phyloP scores from a whole-genome alignment of 164 flowering plant genomes.

The Tinospora cordifolia region DNA sequence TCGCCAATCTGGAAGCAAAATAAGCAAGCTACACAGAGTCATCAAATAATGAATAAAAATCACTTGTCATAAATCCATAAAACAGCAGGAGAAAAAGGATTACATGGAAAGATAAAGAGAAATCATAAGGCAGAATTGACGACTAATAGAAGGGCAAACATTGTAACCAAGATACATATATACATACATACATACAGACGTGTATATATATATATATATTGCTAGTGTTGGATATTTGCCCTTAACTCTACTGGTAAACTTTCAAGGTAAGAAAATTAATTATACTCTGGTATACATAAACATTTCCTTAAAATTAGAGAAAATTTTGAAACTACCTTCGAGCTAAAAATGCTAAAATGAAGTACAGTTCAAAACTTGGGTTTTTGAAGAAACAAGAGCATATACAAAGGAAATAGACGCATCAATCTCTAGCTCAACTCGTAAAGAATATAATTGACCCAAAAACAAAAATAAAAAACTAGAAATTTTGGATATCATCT shows the following conservation, averaged over 20 bases:
- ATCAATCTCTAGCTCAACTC: not conserved
- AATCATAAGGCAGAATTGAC: not conserved
- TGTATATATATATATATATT: too few relatives aligned
- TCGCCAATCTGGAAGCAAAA: slow-evolving; percentile 64
- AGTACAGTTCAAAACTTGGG: not conserved
- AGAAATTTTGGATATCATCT: not conserved
- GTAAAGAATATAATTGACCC: not conserved
- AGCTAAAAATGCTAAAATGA: not conserved
- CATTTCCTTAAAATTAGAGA: not conserved
- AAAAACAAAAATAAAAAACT: not conserved
- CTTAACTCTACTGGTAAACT: too few relatives aligned
- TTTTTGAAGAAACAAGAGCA: not conserved
- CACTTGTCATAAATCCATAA: not conserved
- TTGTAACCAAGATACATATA: not conserved
- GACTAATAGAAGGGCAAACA: not conserved
- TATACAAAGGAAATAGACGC: not conserved
- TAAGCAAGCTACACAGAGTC: not conserved
- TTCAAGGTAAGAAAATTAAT: too few relatives aligned
- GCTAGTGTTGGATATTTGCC: too few relatives aligned
- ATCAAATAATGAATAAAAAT: not conserved
- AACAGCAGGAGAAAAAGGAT: not conserved
- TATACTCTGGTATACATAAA: too few relatives aligned
- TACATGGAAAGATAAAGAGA: not conserved
- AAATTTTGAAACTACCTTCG: not conserved
- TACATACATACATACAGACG: too few relatives aligned